phyloP scores from a whole-genome alignment of 345 rosid species.

The Arabidopsis suecica region DNA sequence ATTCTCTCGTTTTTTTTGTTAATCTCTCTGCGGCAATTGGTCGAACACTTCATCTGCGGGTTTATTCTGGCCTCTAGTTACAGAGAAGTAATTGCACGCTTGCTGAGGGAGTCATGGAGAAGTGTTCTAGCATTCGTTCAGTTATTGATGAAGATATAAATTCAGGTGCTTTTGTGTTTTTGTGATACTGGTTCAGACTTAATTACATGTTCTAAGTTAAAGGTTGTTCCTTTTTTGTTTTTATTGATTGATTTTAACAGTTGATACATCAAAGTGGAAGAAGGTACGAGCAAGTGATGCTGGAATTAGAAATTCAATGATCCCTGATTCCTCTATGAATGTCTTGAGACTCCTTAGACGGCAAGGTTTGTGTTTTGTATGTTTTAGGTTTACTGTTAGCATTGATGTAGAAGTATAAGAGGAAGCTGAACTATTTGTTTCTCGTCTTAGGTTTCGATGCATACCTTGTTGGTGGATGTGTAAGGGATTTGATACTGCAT shows the following conservation, averaged over 20 bases:
- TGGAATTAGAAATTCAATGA: conserved; percentile 56
- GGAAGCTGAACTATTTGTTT: conserved; percentile 21
- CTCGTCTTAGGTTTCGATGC: conserved; percentile 67
- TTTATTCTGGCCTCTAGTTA: conserved; percentile 23
- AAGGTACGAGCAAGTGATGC: conserved; percentile 51
- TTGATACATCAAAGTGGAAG: conserved; percentile 69
- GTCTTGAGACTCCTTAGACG: conserved; percentile 61
- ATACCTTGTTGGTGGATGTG: conserved; percentile 96
- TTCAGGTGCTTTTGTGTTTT: conserved; percentile 36
- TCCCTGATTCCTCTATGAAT: conserved; percentile 57
- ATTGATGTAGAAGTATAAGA: conserved; percentile 1
- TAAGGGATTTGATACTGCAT: conserved; percentile 80
- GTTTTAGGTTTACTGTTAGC: neutral
- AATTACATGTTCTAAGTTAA: neutral
- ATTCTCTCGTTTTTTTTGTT: neutral
- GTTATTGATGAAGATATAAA: conserved; percentile 46
- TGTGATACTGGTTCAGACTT: neutral
- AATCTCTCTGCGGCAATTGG: conserved; percentile 45
- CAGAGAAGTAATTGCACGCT: conserved; percentile 54
- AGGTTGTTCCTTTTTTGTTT: conserved; percentile 16
- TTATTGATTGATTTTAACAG: conserved; percentile 36
- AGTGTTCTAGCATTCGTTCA: conserved; percentile 26
- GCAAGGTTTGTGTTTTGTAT: conserved; percentile 48
- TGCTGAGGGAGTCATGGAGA: conserved; percentile 44
- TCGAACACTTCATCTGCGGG: conserved; percentile 49